These are phyloP conservation scores for Dothistroma septosporum DNA, from an alignment of 2,329 filamentous ascomycete genomes.

Conservation along the genomic window DNA sequence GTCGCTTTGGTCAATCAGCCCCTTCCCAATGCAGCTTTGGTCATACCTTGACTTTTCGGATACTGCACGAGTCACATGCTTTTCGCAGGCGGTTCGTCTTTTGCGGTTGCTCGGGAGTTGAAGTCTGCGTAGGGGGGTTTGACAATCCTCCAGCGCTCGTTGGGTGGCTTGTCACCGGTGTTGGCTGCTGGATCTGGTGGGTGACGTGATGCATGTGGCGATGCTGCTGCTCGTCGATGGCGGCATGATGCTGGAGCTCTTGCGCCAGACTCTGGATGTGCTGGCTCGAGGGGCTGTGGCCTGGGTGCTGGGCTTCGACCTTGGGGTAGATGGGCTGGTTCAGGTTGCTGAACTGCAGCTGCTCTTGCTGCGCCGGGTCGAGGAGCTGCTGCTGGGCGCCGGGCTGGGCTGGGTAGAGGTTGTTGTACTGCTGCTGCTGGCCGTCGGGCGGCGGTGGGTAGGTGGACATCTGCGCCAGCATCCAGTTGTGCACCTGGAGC, in stretches of 20 bases:
- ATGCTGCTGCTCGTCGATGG: constrained; percentile 31
- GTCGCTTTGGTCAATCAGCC: neutral
- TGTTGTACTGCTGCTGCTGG: constrained; percentile 34
- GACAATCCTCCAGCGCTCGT: constrained; percentile 23
- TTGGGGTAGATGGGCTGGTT: constrained; percentile 36
- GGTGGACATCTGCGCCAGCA: constrained; percentile 36
- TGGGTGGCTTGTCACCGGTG: constrained; percentile 23
- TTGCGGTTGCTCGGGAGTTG: constrained; percentile 26
- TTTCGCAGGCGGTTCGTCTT: constrained; percentile 40
- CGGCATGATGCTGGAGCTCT: constrained; percentile 30
- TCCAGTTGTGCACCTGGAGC: constrained; percentile 34
- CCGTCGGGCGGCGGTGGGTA: constrained; percentile 33
- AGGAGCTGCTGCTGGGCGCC: constrained; percentile 32
- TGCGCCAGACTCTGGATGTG: constrained; percentile 34
- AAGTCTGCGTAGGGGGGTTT: constrained; percentile 22
- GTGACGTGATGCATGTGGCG: constrained; percentile 30
- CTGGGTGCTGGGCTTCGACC: constrained; percentile 28
- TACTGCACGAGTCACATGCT: constrained; percentile 39
- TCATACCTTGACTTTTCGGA: constrained; percentile 39
- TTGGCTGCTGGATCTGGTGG: constrained; percentile 28
- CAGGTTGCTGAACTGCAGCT: constrained; percentile 33
- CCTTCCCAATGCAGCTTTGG: neutral
- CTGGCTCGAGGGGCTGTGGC: constrained; percentile 26
- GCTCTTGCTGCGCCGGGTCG: constrained; percentile 33
- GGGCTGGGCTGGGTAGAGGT: constrained; percentile 30